Conservation (phyloP, 2,329 filamentous ascomycete species). For the Colletotrichum noveboracense region DNA sequence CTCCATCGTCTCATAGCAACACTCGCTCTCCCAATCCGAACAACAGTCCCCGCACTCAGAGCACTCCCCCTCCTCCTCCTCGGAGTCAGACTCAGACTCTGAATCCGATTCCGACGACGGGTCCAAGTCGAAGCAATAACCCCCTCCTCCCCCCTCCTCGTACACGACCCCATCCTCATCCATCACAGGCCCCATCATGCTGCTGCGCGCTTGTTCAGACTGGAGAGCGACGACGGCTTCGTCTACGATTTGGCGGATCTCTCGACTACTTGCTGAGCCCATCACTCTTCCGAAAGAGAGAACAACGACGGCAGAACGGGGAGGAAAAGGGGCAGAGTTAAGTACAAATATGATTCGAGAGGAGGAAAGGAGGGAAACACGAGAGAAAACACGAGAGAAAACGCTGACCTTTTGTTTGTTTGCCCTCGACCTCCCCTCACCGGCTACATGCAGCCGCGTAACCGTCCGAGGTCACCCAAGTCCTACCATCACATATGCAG, state of each 20-base stretch:
- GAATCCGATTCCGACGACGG: not conserved
- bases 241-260: conserved; percentile 3
- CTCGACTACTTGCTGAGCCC: conserved; percentile 1
- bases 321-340: not conserved
- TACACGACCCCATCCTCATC: not conserved
- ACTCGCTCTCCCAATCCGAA: not conserved
- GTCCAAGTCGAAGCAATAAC: not conserved
- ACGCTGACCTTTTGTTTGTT: not conserved
- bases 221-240: not conserved
- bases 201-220: not conserved
- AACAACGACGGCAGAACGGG: not conserved
- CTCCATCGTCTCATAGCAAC: not conserved
- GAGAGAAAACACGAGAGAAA: not conserved
- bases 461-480: not conserved
- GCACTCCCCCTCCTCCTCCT: not conserved
- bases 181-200: not conserved
- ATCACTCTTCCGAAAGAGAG: not conserved
- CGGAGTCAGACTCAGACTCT: not conserved
- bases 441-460: not conserved
- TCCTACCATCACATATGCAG: not conserved
- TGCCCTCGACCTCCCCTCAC: not conserved
- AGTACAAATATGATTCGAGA: not conserved
- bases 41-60: not conserved
- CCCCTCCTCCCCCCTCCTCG: not conserved
- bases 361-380: not conserved